Conservation (phyloP, 2,329 filamentous ascomycete genomes). For the Metarhizium brunneum region DNA sequence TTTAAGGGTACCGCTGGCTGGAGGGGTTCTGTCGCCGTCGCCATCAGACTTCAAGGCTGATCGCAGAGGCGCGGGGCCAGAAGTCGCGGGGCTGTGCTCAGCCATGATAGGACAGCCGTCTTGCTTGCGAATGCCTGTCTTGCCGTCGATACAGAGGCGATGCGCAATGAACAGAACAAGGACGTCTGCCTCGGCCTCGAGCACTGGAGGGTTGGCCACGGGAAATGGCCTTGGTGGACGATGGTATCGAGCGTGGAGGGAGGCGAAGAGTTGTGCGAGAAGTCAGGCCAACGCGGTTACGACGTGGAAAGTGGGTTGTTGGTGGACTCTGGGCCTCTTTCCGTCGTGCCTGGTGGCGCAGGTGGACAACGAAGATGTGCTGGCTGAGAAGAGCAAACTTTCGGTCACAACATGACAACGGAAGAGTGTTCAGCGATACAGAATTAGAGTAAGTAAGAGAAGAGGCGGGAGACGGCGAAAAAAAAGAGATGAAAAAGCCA, state of each 20-base stretch:
- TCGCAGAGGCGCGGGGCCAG: conserved; percentile 23
- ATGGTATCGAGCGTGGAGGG: not conserved
- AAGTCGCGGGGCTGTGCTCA: conserved; percentile 14
- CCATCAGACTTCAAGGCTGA: conserved; percentile 36
- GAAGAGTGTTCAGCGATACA: not conserved
- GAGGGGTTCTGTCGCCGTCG: conserved; percentile 26
- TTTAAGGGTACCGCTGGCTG: conserved; percentile 31
- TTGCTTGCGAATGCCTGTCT: not conserved
- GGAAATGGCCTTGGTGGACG: not conserved
- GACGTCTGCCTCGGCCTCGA: not conserved
- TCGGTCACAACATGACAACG: not conserved
- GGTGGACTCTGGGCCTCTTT: not conserved
- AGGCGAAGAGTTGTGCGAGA: not conserved
- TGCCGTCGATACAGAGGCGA: not conserved
- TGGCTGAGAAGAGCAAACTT: not conserved
- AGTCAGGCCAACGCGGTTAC: not conserved
- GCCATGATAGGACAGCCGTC: conserved; percentile 14
- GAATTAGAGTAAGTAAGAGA: not conserved
- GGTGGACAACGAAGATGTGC: not conserved
- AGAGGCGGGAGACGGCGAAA: not conserved
- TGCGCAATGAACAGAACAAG: not conserved
- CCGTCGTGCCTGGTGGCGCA: not conserved
- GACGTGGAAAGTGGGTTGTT: conserved; percentile 1
- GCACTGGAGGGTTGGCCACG: not conserved
- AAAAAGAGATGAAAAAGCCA: not conserved